These are phyloP conservation scores for Parastagonospora nodorum DNA, from an alignment of 2,329 filamentous ascomycete genomes.

Conservation along the genomic window DNA sequence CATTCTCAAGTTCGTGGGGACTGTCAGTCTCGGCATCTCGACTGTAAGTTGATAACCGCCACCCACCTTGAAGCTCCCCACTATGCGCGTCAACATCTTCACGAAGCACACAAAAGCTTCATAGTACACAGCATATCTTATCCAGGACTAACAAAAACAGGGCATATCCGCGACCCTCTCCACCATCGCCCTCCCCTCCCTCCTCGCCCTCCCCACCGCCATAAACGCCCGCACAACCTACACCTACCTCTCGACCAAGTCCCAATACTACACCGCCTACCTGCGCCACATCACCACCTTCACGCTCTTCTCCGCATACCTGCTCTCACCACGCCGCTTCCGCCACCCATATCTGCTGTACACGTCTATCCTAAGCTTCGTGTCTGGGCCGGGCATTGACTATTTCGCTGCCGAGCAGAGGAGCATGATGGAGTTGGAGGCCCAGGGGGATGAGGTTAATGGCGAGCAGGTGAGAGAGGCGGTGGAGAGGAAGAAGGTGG, in stretches of 20 bases:
- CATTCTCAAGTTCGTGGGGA: slow-evolving; percentile 89
- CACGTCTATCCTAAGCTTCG: slow-evolving; percentile 70
- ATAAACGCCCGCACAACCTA: slow-evolving; percentile 65
- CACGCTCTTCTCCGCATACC: slow-evolving; percentile 77
- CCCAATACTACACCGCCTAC: slow-evolving; percentile 61
- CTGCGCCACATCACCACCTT: slow-evolving; percentile 70
- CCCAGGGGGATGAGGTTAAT: slow-evolving; percentile 52
- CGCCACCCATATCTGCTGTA: slow-evolving; percentile 92
- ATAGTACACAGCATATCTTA: not conserved
- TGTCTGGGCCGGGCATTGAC: slow-evolving; percentile 49
- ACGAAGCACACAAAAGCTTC: not conserved
- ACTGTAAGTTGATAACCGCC: slow-evolving; percentile 66
- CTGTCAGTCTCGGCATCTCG: slow-evolving; percentile 82
- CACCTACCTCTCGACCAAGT: slow-evolving; percentile 64
- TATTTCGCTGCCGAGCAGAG: slow-evolving; percentile 36
- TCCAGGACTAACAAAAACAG: slow-evolving; percentile 53
- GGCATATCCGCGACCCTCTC: slow-evolving; percentile 87
- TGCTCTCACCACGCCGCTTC: slow-evolving; percentile 72
- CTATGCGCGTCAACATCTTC: not conserved
- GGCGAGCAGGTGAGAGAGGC: slow-evolving; percentile 55
- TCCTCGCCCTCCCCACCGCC: slow-evolving; percentile 80
- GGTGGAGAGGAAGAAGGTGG: slow-evolving; percentile 49
- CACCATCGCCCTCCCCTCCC: slow-evolving; percentile 75
- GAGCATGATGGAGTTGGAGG: slow-evolving; percentile 33
- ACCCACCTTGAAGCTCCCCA: slow-evolving; percentile 8